phyloP scores from a whole-genome alignment of 192 early-diverging fungal species.

The Coemansia sp. region DNA sequence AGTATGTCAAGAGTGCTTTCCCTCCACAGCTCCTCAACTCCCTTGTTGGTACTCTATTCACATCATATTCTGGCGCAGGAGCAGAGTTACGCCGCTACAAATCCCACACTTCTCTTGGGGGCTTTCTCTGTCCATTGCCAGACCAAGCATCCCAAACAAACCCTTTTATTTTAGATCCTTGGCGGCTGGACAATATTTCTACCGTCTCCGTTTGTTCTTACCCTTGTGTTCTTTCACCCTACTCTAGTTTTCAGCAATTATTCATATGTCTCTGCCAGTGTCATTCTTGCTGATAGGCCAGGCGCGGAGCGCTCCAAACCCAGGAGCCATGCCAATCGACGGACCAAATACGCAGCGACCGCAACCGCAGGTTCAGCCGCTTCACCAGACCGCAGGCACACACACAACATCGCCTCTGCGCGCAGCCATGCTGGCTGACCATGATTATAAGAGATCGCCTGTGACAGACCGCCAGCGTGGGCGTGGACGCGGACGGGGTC shows the following conservation, averaged over 20 bases:
- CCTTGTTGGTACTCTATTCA: background rate
- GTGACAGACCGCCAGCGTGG: background rate
- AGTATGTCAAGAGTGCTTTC: background rate
- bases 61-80: background rate
- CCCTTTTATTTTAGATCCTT: too few species aligned
- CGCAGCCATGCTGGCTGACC: background rate
- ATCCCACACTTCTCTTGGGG: too few species aligned
- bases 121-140: too few species aligned
- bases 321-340: conserved; percentile 7
- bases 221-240: background rate
- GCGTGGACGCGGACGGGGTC: conserved; percentile 16
- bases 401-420: conserved; percentile 3
- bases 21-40: background rate
- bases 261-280: conserved; percentile 29
- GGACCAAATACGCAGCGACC: background rate
- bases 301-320: conserved; percentile 15
- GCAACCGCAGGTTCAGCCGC: conserved; percentile 5
- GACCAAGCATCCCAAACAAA: too few species aligned
- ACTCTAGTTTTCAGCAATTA: background rate
- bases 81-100: too few species aligned
- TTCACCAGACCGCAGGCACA: background rate
- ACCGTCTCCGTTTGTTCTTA: background rate
- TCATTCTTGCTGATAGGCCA: conserved; percentile 29
- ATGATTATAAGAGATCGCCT: conserved; percentile 1
- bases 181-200: background rate